A percentile compares a stretch with the other conserved stretches of the same genome.
These are phyloP conservation scores for Eucalyptus regnans DNA, from an alignment of 345 rosid genomes.

Conservation along the genomic window DNA sequence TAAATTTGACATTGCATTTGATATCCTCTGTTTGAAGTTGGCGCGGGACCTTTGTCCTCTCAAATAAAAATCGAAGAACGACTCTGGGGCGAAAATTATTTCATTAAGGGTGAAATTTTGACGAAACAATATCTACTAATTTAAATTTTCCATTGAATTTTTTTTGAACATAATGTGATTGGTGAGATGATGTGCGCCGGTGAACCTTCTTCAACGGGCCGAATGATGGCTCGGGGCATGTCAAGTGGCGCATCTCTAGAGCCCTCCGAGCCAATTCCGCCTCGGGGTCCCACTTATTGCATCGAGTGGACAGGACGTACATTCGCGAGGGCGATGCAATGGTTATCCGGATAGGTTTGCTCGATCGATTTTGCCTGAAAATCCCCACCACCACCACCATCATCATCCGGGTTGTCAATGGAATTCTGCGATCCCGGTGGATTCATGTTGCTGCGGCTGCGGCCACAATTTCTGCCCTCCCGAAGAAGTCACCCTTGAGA, in stretches of 20 bases:
- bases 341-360: not conserved
- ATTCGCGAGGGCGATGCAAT: not conserved
- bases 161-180: not conserved
- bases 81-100: fast-evolving
- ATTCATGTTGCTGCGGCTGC: fast-evolving
- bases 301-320: not conserved
- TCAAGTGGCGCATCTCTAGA: not conserved
- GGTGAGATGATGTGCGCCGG: not conserved
- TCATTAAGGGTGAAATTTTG: fast-evolving
- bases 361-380: not conserved
- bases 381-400: not conserved
- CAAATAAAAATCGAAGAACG: too few relatives aligned
- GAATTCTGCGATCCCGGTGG: not conserved
- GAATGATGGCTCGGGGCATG: not conserved
- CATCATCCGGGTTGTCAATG: not conserved
- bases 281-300: not conserved
- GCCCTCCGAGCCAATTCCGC: not conserved
- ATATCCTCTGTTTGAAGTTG: fast-evolving
- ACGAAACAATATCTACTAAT: too few relatives aligned
- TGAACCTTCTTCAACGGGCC: not conserved
- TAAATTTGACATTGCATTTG: too few relatives aligned
- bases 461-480: not conserved
- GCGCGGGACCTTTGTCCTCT: fast-evolving
- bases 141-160: too few relatives aligned
- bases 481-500: not conserved